Conservation (phyloP, 345 rosid genomes). For the Eutrema japonicum region DNA sequence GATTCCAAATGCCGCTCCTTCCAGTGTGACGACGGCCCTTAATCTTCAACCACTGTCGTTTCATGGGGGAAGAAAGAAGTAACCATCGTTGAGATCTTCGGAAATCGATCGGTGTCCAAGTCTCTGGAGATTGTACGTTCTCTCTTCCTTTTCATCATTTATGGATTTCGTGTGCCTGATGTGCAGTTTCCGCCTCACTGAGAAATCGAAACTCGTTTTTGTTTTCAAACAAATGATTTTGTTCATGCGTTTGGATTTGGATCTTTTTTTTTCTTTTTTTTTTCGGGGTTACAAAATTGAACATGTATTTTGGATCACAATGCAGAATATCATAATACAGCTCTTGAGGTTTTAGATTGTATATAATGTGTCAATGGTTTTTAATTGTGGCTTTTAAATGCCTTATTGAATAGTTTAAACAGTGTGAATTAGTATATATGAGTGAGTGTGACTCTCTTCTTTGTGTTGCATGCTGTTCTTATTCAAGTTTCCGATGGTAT, state of each 20-base stretch:
- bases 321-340: background rate
- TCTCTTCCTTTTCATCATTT: background rate
- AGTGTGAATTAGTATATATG: background rate
- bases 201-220: background rate
- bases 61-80: background rate
- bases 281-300: background rate
- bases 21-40: constrained; percentile 25
- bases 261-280: background rate
- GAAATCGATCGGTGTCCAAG: background rate
- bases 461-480: constrained; percentile 1
- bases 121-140: constrained; percentile 21
- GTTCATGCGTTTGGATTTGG: constrained; percentile 3
- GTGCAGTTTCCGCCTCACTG: background rate
- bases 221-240: background rate
- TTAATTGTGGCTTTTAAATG: background rate
- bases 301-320: background rate
- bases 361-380: background rate
- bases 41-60: constrained; percentile 7
- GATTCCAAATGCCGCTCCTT: constrained; percentile 2
- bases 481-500: constrained; percentile 19
- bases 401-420: background rate
- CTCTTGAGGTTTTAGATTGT: background rate
- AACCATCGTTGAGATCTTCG: background rate
- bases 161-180: background rate
- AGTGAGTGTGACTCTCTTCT: background rate